Conservation (phyloP, 495 filamentous ascomycete genomes). For the Lasiosphaeria hispida region DNA sequence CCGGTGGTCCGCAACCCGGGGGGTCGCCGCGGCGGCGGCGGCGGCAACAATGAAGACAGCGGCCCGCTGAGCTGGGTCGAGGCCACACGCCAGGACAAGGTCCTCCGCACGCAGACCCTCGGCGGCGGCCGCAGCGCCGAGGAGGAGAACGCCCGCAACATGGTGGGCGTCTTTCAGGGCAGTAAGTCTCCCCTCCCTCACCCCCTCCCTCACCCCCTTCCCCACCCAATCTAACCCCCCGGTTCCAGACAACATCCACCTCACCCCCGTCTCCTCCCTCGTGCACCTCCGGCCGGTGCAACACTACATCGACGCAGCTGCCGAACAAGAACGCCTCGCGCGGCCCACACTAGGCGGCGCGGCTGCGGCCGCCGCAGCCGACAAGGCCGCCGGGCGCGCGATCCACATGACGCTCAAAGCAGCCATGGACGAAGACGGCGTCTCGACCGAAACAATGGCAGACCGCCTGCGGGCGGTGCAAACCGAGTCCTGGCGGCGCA, state of each 20-base stretch:
- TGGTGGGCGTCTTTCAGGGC: conserved; percentile 51
- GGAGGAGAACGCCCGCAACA: conserved; percentile 39
- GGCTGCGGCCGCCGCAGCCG: conserved; percentile 15
- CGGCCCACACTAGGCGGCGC: conserved; percentile 25
- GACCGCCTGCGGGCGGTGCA: conserved; percentile 47
- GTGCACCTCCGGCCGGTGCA: conserved; percentile 46
- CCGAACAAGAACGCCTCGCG: conserved; percentile 43
- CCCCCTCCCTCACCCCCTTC: background rate
- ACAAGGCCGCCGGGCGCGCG: conserved; percentile 33
- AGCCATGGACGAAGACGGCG: conserved; percentile 38
- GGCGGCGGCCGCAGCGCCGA: conserved; percentile 37
- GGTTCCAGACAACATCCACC: conserved; percentile 44
- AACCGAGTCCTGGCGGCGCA: conserved; percentile 39
- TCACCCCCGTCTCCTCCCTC: conserved; percentile 45
- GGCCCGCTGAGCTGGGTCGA: conserved; percentile 42
- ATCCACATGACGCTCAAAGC: conserved; percentile 55
- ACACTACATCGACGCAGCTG: conserved; percentile 47
- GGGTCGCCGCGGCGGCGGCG: conserved; percentile 17
- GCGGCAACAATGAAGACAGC: conserved; percentile 22
- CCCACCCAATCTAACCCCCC: background rate
- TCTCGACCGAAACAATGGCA: conserved; percentile 45
- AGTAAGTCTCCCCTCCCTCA: conserved; percentile 27
- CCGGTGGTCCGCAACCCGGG: conserved; percentile 16
- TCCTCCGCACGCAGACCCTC: conserved; percentile 43
- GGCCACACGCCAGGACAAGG: conserved; percentile 43